Evolutionary conservation across 805 yeast genomes (phyloP), one percentile per base, ranked within the genome.

Genomic region (Pichia membranifaciens): DNA sequence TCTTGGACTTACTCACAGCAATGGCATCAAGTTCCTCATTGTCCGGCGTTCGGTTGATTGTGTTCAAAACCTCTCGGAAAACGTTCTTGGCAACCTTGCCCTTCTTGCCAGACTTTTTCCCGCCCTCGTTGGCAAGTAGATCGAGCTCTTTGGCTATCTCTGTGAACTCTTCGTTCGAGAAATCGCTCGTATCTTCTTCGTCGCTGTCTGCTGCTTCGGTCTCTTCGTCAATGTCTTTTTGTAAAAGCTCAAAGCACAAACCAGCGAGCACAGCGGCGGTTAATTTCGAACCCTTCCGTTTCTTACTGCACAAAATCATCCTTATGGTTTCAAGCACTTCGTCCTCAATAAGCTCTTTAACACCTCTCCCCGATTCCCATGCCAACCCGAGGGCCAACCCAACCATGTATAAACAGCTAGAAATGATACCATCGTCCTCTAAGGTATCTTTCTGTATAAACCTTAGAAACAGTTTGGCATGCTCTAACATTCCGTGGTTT

Each of bases 11-110:
- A 17, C 73, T 71, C 36, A 76, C 54, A 45, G 70, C 68, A 44
- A 77, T 66, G 13, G 33, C 29, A 23, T 50, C 52, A 7, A 51
- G 36, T 10, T 50, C 50, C 9, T 31, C 18, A 29, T 22, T 23
- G 16, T 10, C 32, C 32, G 31, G 25, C 32, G 36, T 34, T 16
- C 58, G 57, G 43, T 68, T 69, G 10, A 81, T 65, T 0, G 84
- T 78, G 33, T 63, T 63, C 36, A 73, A 60, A 17, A 81, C 78
- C 50, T 82, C 84, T 57, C 81, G 70, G 60, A 81, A 79, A 1
- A 82, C 69, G 1, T 86, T 75, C 51, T 78, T 77, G 22, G 78
- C 69, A 34, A 75, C 79, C 50, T 79, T 82, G 51, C 81, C 86
- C 57, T 76, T 79, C 54, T 83, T 83, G 23, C 82, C 75, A 3